Base-by-base conservation (phyloP, 2,329 filamentous ascomycete species). In the Colletotrichum phormii region DNA sequence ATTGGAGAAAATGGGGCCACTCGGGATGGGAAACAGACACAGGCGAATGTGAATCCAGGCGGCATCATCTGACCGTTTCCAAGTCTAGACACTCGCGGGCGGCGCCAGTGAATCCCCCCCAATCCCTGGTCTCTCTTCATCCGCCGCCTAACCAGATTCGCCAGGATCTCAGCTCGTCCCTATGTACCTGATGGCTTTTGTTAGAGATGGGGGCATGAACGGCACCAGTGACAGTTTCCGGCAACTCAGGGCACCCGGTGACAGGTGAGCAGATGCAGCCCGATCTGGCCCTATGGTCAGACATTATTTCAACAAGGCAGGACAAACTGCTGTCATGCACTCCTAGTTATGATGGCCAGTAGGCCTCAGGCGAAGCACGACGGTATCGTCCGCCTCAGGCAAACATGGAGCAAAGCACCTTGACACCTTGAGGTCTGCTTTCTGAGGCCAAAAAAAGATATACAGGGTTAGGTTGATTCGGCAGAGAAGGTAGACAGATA, bases 61-160 rank as follows among this genome's bases (percentile, higher is more conserved):
- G 49, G 54, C 59, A 72, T 70, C 70, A 72, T 64, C 65, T 72
- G 70, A 72, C 62, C 53, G 37, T 22, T 33, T 54, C 37, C n/a
- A 37, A 46, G 54, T 24, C 57, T 57, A 62, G 53, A 64, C 60
- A 64, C 18, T 64, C 54, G 49, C 22, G 12, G 59, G n/a, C 70
- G 51, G 58, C 37, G 22, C 22, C 22, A 55, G 49, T 33, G n/a
- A 53, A 42, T 3, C 35, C 31, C 22, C 49, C n/a, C n/a, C 24
- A 24, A 22, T 26, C 24, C 63, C 55, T 18, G 46, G 42, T 18
- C 4, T 9, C 3, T 46, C 29, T 5, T 29, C 49, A 46, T n/a
- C 35, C 49, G 57, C 33, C 33, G 22, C 26, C 29, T 18, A 24
- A 31, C 55, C 49, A 29, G 35, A 62, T 71, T 51, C 63, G 26